These are phyloP conservation scores for Zea mays DNA, from an alignment of 176 grass and related monocot genomes.

Conservation along the genomic window DNA sequence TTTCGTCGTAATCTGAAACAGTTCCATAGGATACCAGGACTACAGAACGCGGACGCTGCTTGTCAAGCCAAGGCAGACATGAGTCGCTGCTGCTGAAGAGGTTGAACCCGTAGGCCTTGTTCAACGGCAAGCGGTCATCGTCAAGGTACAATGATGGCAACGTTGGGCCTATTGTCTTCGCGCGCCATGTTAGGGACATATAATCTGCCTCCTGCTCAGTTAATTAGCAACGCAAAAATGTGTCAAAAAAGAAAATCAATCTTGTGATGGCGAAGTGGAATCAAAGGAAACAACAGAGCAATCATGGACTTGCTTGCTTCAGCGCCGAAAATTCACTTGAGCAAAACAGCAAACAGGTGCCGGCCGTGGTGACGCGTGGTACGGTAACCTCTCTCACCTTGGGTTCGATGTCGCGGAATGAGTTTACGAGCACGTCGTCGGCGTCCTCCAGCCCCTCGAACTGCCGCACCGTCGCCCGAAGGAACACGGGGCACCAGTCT, in stretches of 20 bases:
- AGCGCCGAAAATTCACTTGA: no score
- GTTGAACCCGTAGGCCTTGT: constrained; percentile 41
- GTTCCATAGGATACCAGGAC: constrained; percentile 47
- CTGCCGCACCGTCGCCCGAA: not conserved
- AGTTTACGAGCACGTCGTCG: constrained; percentile 43
- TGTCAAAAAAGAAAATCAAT: not conserved
- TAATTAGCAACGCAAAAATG: not conserved
- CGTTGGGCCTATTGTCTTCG: constrained; percentile 44
- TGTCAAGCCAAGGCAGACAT: constrained; percentile 40
- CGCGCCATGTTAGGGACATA: constrained; percentile 30
- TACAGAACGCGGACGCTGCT: constrained; percentile 31
- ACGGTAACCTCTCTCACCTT: not conserved
- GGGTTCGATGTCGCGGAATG: constrained; percentile 25
- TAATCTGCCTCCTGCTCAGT: constrained; percentile 21
- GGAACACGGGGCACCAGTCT: not conserved
- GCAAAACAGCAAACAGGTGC: not conserved
- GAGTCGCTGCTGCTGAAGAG: constrained; percentile 10
- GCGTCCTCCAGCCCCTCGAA: constrained; percentile 26
- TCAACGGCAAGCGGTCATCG: constrained; percentile 10
- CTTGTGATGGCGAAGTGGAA: not conserved
- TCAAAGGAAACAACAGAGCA: not conserved
- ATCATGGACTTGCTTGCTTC: no score
- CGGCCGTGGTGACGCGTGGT: not conserved
- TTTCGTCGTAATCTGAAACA: not conserved
- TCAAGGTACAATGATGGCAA: constrained; percentile 40